Evolutionary conservation across 306 rosid genomes (phyloP), one percentile per base, ranked within the genome.

Genomic region (Cajanus cajan): DNA sequence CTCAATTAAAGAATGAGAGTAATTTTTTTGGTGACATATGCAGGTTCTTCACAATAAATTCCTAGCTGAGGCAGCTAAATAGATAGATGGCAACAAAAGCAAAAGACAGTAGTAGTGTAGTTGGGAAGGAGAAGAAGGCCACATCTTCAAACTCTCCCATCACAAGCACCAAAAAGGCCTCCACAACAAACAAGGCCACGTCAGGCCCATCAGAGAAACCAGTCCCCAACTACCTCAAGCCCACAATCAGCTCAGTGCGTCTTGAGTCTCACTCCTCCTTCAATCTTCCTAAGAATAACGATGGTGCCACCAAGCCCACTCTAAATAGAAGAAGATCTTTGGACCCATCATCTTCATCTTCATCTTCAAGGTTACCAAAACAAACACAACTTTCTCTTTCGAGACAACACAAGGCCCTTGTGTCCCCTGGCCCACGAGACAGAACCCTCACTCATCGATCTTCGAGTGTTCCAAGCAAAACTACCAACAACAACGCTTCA

Each of bases 321-420:
- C 4, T 80, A 24, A 84, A 83, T 37, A 85, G 99, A 79, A 91
- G 97, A 86, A 93, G 92, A 75, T 96, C 99, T n/a, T 77, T 93
- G 5, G 99, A 96, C 65, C 85, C 89, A 0, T 81, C 96, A 2
- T 74, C 88, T 68, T 86, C 93, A 3, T 83, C 89, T 0, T 81
- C 96, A 2, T 74, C 88, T 68, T 86, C 93, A 3, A 78, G 72
- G 39, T 10, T 80, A 8, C 72, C 21, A 0, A 76, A 88, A 67
- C 73, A 58, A 24, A 78, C 31, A 63, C 90, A 86, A 0, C 86
- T 86, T 0, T 80, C 94, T 4, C 73, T 77, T 70, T 85, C 94
- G 8, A 88, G 88, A 50, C 71, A 78, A 21, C 85, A 76, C 0
- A 91, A 80, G 54, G 78, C 89, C 16, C 74, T 80, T 31, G 81